Base-by-base conservation (phyloP, 2,329 filamentous ascomycete genomes). In the Biscogniauxia sp. region DNA sequence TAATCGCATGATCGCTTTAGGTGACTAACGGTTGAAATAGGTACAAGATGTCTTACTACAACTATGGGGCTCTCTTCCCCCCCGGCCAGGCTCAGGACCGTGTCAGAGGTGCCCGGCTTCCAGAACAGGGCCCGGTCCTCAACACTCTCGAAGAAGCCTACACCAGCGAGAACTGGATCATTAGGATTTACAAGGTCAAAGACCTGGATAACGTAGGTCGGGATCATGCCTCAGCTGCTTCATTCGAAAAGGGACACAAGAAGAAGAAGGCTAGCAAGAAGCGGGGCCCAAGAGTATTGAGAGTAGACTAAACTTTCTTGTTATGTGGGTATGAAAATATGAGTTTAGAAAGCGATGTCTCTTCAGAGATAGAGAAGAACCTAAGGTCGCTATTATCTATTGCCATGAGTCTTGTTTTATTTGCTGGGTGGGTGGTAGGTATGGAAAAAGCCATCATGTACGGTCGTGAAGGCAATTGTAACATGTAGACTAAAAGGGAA, bases 41-140 rank as follows among this genome's bases (percentile, higher is more conserved):
- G 92, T 99, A 99, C 87, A 99, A 99, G 85, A 97, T 99, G 93
- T 97, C 93, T 20, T 99, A 99, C 85, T 91, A 99, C 86, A 98
- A 98, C 84, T 99, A 91, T 83, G 86, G 94, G 77, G 80, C 84
- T 53, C 87, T 99, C 64, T 99, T 98, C 85, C 94, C 93, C 52
- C 84, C 89, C 1, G 95, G 95, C 64, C 93, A 98, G 78, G 93
- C 92, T 41, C 82, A 88, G 69, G 95, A 99, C 75, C 90, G 95
- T 69, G 95, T 99, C 66, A 93, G 95, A 73, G 88, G 88, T 66
- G 84, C 86, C 45, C 86, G 85, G 62, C 80, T 98, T 56, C 96
- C 95, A n/a, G 87, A 92, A 13, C 84, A 93, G 68, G 89, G 92
- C 1, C 95, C 95, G 8, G 85, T 90, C 63, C 88, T 99, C 61